Evolutionary conservation across 1,284 basidiomycete species (phyloP).

Genomic region (Naganishia sp.): DNA sequence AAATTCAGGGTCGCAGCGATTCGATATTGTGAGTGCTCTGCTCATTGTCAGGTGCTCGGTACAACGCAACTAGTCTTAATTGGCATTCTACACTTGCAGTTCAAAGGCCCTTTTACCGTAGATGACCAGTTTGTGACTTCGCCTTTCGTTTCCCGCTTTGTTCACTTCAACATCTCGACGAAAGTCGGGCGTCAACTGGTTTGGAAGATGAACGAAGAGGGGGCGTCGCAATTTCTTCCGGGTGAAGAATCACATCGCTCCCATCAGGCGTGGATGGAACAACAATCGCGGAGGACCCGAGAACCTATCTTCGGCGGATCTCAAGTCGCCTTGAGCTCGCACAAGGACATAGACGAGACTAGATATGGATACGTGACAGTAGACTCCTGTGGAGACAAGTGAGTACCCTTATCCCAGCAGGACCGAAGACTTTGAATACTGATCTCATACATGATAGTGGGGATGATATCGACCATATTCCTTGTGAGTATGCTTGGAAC

Average conservation of each 20-base stretch:
- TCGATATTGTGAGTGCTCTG: constrained; percentile 59
- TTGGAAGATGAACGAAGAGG: constrained; percentile 49
- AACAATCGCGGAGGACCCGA: constrained; percentile 39
- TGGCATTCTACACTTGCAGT: constrained; percentile 51
- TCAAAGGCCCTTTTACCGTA: constrained; percentile 67
- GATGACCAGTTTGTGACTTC: constrained; percentile 75
- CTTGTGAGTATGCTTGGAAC: constrained; percentile 38
- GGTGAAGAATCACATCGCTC: constrained; percentile 7
- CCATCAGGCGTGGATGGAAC: constrained; percentile 35
- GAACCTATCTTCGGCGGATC: not conserved
- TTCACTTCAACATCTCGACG: constrained; percentile 44
- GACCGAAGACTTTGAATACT: not conserved
- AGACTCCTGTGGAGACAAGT: constrained; percentile 42
- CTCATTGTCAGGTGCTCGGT: not conserved
- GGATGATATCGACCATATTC: constrained; percentile 53
- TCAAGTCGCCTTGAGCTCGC: constrained; percentile 25
- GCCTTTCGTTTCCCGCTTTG: constrained; percentile 58
- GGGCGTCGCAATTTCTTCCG: constrained; percentile 46
- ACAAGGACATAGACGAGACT: constrained; percentile 26
- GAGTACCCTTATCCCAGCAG: not conserved
- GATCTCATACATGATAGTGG: constrained; percentile 36
- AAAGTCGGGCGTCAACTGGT: constrained; percentile 43
- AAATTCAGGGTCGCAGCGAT: constrained; percentile 74
- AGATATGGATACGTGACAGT: constrained; percentile 51
- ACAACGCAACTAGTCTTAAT: not conserved